phyloP scores from a whole-genome alignment of 225 moss, liverwort and hornwort species.

The Bryum argenteum region DNA sequence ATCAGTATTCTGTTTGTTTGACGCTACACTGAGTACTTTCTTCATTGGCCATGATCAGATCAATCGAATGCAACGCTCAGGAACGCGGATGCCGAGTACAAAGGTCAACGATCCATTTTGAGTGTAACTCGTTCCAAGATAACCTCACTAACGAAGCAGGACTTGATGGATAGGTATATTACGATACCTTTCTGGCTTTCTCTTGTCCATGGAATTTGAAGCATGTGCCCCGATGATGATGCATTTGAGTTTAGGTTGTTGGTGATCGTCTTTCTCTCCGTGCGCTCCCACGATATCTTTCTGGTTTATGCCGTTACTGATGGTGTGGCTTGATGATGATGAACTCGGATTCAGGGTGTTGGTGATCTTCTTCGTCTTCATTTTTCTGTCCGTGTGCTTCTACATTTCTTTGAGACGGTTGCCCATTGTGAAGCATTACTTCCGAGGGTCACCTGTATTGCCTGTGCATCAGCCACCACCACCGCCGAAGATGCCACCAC shows the following conservation, averaged over 20 bases:
- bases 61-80: constrained; percentile 56
- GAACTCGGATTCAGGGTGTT: constrained; percentile 37
- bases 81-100: constrained; percentile 52
- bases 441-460: constrained; percentile 41
- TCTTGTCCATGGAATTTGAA: background rate
- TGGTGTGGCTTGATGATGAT: background rate
- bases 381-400: constrained; percentile 64
- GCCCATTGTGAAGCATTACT: constrained; percentile 52
- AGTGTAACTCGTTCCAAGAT: constrained; percentile 47
- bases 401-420: constrained; percentile 57
- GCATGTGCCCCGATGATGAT: too few species aligned
- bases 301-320: background rate
- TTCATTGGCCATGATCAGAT: constrained; percentile 30
- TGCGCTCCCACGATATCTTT: too few species aligned
- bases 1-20: background rate
- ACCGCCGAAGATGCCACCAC: constrained; percentile 24
- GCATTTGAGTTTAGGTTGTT: too few species aligned
- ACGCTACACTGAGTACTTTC: constrained; percentile 5
- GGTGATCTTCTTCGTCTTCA: constrained; percentile 50
- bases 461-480: constrained; percentile 45
- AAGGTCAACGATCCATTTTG: constrained; percentile 57
- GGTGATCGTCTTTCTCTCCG: too few species aligned
- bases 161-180: constrained; percentile 55
- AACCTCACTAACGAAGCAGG: constrained; percentile 50
- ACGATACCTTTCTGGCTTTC: constrained; percentile 18